These are phyloP conservation scores for Karstenula rhodostoma DNA, from an alignment of 2,329 filamentous ascomycete genomes.

Conservation along the genomic window DNA sequence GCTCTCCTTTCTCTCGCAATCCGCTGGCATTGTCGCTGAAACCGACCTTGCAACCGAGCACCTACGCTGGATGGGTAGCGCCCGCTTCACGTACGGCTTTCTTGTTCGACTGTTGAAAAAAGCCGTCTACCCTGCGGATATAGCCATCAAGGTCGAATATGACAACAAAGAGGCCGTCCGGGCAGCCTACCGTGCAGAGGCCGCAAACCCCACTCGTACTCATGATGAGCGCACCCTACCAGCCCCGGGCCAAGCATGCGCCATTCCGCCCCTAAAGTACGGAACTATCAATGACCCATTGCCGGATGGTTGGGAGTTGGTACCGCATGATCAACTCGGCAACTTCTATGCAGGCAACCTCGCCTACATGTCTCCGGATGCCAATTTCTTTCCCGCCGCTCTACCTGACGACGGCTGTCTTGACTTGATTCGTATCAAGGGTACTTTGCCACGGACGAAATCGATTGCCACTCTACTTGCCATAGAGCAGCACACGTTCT, in stretches of 20 bases:
- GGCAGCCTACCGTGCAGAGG: conserved; percentile 68
- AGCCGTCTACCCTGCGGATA: conserved; percentile 85
- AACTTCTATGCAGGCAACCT: conserved; percentile 97
- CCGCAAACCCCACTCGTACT: conserved; percentile 30
- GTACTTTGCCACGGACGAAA: conserved; percentile 72
- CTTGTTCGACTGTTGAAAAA: conserved; percentile 78
- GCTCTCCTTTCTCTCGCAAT: conserved; percentile 90
- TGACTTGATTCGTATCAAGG: conserved; percentile 83
- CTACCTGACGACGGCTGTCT: conserved; percentile 84
- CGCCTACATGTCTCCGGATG: conserved; percentile 86
- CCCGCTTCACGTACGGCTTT: conserved; percentile 86
- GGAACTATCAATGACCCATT: conserved; percentile 81
- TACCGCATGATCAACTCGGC: conserved; percentile 79
- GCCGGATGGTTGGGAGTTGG: conserved; percentile 77
- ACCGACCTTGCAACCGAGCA: conserved; percentile 89
- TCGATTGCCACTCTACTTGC: conserved; percentile 74
- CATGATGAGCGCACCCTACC: conserved; percentile 37
- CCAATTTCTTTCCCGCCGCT: conserved; percentile 86
- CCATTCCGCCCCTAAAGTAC: conserved; percentile 77
- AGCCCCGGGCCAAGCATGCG: conserved; percentile 17
- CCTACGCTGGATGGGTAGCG: conserved; percentile 89
- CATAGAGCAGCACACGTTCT: conserved; percentile 77
- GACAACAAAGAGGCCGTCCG: conserved; percentile 77
- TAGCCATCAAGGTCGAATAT: conserved; percentile 84
- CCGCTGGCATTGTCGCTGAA: conserved; percentile 89